Base-by-base conservation (phyloP, 805 yeast species). In the Jamesozyma lodderae region DNA sequence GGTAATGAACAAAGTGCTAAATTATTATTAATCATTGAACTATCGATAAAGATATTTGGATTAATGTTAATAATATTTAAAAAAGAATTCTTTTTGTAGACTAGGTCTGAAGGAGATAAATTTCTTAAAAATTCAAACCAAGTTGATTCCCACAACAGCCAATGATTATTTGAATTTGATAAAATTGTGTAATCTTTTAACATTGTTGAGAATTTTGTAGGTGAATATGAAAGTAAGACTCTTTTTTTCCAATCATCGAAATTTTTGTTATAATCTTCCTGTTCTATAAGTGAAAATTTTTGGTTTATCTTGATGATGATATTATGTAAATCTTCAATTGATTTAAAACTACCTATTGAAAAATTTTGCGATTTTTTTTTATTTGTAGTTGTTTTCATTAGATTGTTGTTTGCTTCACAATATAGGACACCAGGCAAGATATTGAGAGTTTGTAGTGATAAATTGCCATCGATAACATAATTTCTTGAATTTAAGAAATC, bases 81-180 rank as follows among this genome's bases (percentile, higher is more conserved):
- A 18, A 35, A 43, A 25, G 40, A 41, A 10, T 14, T 22, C 27
- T 43, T 36, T 22, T 43, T 41, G 27, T 16, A 43, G 9, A 35
- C n/a, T 15, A 33, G 26, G 14, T 41, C 42, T 4, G 41, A 21
- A 6, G 33, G 38, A 6, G 40, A 31, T 13, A 44, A 29, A 31
- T 34, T 40, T 23, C 42, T 42, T 9, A 53, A 36, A 27, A 51
- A 48, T 18, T 51, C 52, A 33, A 52, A 51, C 59, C 59, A 54
- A 4, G 55, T 45, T 2, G 50, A 37, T 32, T 52, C 50, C 37
- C 50, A 37, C 16, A 54, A 33, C 16, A 47, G 28, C 59, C 59
- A 54, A 35, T 52, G 52, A 17, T 40, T 39, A 24, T 41, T 40
- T 15, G 48, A 43, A 7, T 36, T 31, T 24, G 46, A 44, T 3